Base-by-base conservation (phyloP, 768 basidiomycete species). In the Trametes cubensis region DNA sequence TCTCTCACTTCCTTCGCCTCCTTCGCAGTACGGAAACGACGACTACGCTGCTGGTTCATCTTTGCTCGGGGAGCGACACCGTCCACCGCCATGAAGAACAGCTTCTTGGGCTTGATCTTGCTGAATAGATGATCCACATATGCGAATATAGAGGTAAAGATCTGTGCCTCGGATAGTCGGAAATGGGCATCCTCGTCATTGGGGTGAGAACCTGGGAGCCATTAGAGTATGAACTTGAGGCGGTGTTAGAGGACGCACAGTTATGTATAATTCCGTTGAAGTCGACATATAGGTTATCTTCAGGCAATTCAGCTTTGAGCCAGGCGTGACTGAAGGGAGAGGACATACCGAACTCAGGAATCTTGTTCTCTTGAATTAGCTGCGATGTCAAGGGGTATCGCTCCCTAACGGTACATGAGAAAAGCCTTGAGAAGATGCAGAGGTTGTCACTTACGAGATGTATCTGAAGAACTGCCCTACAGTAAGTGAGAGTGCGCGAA, bases 11-110 rank as follows among this genome's bases (percentile, higher is more conserved):
- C 94, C 67, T 83, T 89, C 3, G 90, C 92, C 74, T 98, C 96
- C 76, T 90, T 94, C 7, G 95, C 95, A 0, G 95, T 94, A 58
- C 96, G 81, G 79, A 98, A 99, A 48, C 95, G 86, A 41, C 96
- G 81, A 72, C 90, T 89, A 20, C 96, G 87, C 72, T 98, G 96
- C 75, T 98, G 96, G 73, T 99, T 99, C 96, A 98, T 97, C 83
- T 99, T 98, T 38, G 96, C 96, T 48, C 96, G 81, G 4, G 96
- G 96, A 0, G 96, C 96, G 15, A 98, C 95, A 50, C 96, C 96
- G 73, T 98, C 97, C 48, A 99, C 89, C 25, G 96, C 97, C 91
- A 99, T 96, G 76, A 97, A 98, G 75, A 98, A 98, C 14, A 97
- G 79, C 72, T 98, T 97, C 81, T 93, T 90, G 0, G 97, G 97